Evolutionary conservation across 2,329 filamentous ascomycete species (phyloP), one percentile per base, ranked within the genome.

Genomic region (Emmonsia crescens): DNA sequence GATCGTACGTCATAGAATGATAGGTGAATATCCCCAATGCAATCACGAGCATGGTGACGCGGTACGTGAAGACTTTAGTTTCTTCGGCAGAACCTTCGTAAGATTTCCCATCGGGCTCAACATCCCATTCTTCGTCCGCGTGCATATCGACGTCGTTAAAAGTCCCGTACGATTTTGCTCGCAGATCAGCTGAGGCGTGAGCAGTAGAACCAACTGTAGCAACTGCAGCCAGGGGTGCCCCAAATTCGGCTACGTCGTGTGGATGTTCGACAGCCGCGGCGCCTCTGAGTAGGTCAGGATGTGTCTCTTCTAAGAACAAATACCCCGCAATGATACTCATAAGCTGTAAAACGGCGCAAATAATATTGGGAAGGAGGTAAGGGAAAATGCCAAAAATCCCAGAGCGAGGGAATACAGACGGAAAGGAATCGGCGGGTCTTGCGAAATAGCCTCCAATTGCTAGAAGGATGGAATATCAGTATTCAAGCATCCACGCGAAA

Each of bases 1-100:
- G 89, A 70, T 96, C 93, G 75, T 90, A 96, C 0, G 89, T 91
- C 91, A 96, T 96, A 44, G 88, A 91, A 75, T 96, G 92, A 72
- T 96, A 96, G 4, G 91, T 94, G 77, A 96, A 96, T 65, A 96
- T 89, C 52, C 88, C 89, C 56, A 96, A 78, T 1, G 92, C 88
- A n/a, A 91, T 70, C 46, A 94, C 85, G 60, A 96, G 83, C 74
- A 89, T 86, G 66, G 89, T 78, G 63, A 96, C 86, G 48, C 83
- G 83, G 74, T 77, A 80, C 1, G 82, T 86, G 67, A 87, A 84
- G 59, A 82, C 79, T 63, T 64, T 62, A 79, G 56, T 16, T 46
- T 65, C 63, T 36, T 62, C 62, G 10, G 64, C 48, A 19, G 64
- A 67, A 72, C 14, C 3, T 10, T 42, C 19, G 55, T 31, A 33